A percentile compares a stretch with the other conserved stretches of the same genome.
Conservation (phyloP, 768 basidiomycete species). For the Clavaria fumosa region DNA sequence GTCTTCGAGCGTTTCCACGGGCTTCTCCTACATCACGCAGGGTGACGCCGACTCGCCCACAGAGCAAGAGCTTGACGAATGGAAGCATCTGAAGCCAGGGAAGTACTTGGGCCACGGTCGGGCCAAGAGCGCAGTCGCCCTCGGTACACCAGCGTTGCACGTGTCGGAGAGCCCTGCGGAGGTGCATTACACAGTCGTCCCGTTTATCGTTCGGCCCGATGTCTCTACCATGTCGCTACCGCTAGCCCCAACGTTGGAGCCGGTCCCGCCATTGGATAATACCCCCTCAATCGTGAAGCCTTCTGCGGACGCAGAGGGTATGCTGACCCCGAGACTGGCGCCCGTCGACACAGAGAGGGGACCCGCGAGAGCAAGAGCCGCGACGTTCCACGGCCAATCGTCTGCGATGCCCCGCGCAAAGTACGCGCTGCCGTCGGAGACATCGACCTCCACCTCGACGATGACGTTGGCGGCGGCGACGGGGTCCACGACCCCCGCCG, state of each 20-base stretch:
- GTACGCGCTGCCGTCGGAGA: too few species aligned
- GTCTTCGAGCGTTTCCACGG: background rate
- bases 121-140: too few species aligned
- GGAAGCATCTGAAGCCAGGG: slow-evolving; percentile 10
- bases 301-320: background rate
- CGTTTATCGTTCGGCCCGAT: slow-evolving; percentile 61
- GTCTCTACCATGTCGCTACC: slow-evolving; percentile 62
- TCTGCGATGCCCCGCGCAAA: too few species aligned
- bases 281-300: too few species aligned
- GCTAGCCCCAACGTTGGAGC: slow-evolving; percentile 9
- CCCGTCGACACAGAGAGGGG: background rate
- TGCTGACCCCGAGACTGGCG: background rate
- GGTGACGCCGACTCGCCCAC: background rate
- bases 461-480: background rate
- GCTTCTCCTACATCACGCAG: background rate
- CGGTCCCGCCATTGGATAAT: background rate
- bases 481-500: slow-evolving; percentile 7
- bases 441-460: too few species aligned
- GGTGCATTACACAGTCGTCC: slow-evolving; percentile 63
- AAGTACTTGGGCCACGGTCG: too few species aligned
- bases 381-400: too few species aligned
- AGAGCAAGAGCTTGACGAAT: slow-evolving; percentile 12
- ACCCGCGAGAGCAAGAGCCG: slow-evolving; percentile 1
- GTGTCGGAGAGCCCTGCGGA: slow-evolving; percentile 31
- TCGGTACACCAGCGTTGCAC: too few species aligned